These are phyloP conservation scores for Xylaria sp. DNA, from an alignment of 2,329 filamentous ascomycete species.

Conservation along the genomic window DNA sequence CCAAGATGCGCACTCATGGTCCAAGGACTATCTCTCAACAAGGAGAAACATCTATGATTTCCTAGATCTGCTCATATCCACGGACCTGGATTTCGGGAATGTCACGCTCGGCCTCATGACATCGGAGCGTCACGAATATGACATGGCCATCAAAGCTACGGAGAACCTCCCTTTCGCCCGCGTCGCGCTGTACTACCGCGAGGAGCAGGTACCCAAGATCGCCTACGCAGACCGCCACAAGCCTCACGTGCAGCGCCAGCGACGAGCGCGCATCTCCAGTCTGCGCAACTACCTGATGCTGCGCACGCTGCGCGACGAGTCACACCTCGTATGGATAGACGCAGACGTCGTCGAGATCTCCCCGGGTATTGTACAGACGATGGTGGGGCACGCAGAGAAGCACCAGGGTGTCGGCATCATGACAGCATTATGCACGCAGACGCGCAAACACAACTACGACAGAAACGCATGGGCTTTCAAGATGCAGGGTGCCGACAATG, in stretches of 20 bases:
- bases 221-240: constrained; percentile 34
- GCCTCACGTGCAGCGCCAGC: constrained; percentile 34
- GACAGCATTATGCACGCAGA: constrained; percentile 43
- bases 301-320: constrained; percentile 39
- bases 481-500: not conserved
- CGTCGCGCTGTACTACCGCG: constrained; percentile 33
- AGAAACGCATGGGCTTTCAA: constrained; percentile 44
- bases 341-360: constrained; percentile 46
- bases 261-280: constrained; percentile 38
- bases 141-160: constrained; percentile 32
- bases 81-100: constrained; percentile 34
- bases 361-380: constrained; percentile 39
- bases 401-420: constrained; percentile 40
- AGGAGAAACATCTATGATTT: constrained; percentile 40
- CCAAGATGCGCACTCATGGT: constrained; percentile 39
- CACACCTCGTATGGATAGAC: constrained; percentile 45
- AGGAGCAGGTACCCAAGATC: constrained; percentile 28
- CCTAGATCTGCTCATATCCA: constrained; percentile 37
- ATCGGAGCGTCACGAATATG: constrained; percentile 36
- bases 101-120: constrained; percentile 40
- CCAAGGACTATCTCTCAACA: constrained; percentile 37
- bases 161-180: constrained; percentile 36
- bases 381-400: constrained; percentile 39
- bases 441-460: constrained; percentile 44
- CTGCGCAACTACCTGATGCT: constrained; percentile 45